Evolutionary conservation across 495 filamentous ascomycete genomes (phyloP).

Genomic region (Penicillium paradoxum): DNA sequence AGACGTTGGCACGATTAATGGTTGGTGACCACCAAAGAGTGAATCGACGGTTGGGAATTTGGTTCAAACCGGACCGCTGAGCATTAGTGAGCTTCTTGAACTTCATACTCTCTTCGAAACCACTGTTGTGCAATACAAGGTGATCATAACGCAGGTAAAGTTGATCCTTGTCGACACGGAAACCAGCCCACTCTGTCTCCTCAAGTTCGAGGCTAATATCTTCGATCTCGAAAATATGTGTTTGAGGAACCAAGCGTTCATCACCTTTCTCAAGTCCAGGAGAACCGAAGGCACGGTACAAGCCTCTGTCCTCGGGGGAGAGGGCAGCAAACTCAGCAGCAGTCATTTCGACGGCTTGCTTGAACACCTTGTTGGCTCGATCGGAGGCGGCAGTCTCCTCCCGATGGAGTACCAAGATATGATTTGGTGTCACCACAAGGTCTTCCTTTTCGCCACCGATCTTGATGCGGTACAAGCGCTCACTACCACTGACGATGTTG

Average conservation of each 20-base stretch:
- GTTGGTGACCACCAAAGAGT: conserved; percentile 98
- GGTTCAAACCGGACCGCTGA: conserved; percentile 96
- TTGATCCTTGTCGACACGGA: conserved; percentile 46
- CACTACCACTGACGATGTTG: conserved; percentile 44
- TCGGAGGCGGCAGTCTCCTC: conserved; percentile 9
- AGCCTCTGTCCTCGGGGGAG: conserved; percentile 20
- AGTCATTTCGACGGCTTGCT: conserved; percentile 35
- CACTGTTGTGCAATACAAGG: conserved; percentile 44
- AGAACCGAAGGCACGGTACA: conserved; percentile 25
- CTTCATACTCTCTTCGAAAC: conserved; percentile 86
- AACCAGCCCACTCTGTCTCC: conserved; percentile 38
- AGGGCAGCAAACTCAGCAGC: conserved; percentile 39
- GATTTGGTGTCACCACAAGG: conserved; percentile 44
- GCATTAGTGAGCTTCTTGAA: conserved; percentile 99
- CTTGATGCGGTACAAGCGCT: conserved; percentile 42
- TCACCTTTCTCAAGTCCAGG: conserved; percentile 12
- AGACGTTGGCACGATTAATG: conserved; percentile 56
- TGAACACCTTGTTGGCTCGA: background rate
- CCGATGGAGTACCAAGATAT: conserved; percentile 43
- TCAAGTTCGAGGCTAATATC: conserved; percentile 38
- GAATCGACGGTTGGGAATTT: conserved; percentile 99
- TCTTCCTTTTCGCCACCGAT: conserved; percentile 34
- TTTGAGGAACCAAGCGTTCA: conserved; percentile 15
- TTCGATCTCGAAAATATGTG: conserved; percentile 31
- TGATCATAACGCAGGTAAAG: conserved; percentile 46